Evolutionary conservation across 2,329 filamentous ascomycete genomes (phyloP), one percentile per base, ranked within the genome.

Genomic region (Juglanconis oblonga): DNA sequence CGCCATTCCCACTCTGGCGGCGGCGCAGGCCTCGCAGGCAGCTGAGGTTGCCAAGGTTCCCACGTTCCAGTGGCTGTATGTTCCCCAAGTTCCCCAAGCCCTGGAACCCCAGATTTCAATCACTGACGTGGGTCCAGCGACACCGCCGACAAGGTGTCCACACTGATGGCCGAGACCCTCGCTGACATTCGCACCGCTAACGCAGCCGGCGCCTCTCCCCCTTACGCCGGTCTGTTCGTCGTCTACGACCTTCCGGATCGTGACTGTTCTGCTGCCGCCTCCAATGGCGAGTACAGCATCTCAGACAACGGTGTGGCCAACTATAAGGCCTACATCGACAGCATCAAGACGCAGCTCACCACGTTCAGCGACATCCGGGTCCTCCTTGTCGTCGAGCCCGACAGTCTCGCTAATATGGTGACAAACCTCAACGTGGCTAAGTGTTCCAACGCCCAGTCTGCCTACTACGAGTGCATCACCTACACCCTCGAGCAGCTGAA

Each of bases 1-100:
- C 17, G 88, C 88, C 7, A 81, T 90, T 24, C 87, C 88, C 8
- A 83, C 82, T 14, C 73, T 91, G 62, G 82, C 82, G 9, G 79
- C 81, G 4, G 76, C 83, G 31, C 74, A 82, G 69, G 79, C 79
- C 13, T 79, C 82, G 17, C 80, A 78, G 62, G 80, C 81, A 5
- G 76, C 77, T 24, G 77, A 76, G 52, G 81, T 81, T 40, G 81
- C 79, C 58, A 74, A 81, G 62, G 79, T 84, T 1, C 79, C 81
- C 32, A 79, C 76, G 52, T 83, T 81, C 70, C 77, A 79, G 71
- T 83, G 79, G 80, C 72, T 80, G 75, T 81, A 67, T 72, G 75
- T 72, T 48, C 24, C 52, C 29, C 9, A 14, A n/a, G 5, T 72
- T 48, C 24, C 52, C 29, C 9, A 14, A n/a, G 5, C 9, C 24